Conservation (phyloP, 2,329 filamentous ascomycete species). For the Lasiodiplodia theobromae region DNA sequence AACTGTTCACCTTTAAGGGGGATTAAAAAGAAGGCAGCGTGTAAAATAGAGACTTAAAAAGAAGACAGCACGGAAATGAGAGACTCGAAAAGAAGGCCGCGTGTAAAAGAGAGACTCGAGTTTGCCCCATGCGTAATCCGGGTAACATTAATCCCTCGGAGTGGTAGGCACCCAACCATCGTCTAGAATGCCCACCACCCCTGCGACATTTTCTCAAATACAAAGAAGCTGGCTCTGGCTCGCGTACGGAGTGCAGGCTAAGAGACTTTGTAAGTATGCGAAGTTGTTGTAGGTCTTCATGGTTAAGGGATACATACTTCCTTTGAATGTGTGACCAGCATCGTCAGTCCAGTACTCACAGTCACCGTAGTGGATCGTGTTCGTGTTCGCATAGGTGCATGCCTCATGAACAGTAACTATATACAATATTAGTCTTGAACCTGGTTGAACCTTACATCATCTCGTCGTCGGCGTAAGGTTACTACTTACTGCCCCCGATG, state of each 20-base stretch:
- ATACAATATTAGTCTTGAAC: neutral
- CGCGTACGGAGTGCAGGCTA: neutral
- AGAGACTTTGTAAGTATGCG: constrained; percentile 4
- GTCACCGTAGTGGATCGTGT: neutral
- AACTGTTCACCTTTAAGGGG: neutral
- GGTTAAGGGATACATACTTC: constrained; percentile 1
- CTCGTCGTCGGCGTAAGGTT: neutral
- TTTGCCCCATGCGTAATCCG: neutral
- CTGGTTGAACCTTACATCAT: neutral
- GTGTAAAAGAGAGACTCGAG: neutral
- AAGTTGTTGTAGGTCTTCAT: neutral
- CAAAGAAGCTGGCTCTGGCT: neutral
- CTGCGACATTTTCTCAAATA: neutral
- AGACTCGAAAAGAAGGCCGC: neutral
- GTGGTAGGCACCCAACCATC: neutral
- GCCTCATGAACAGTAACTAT: neutral
- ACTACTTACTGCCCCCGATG: constrained; percentile 1
- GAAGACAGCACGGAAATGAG: too few relatives aligned
- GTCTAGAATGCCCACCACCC: neutral
- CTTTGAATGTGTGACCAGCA: neutral
- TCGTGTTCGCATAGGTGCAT: constrained; percentile 2
- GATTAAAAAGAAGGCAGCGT: neutral
- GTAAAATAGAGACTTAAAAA: too few relatives aligned
- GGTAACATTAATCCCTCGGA: neutral
- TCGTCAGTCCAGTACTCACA: neutral